A percentile compares a stretch with the other conserved stretches of the same genome.
Evolutionary conservation across 805 yeast species (phyloP).

Genomic region (Wickerhamomyces subpelliculosus): DNA sequence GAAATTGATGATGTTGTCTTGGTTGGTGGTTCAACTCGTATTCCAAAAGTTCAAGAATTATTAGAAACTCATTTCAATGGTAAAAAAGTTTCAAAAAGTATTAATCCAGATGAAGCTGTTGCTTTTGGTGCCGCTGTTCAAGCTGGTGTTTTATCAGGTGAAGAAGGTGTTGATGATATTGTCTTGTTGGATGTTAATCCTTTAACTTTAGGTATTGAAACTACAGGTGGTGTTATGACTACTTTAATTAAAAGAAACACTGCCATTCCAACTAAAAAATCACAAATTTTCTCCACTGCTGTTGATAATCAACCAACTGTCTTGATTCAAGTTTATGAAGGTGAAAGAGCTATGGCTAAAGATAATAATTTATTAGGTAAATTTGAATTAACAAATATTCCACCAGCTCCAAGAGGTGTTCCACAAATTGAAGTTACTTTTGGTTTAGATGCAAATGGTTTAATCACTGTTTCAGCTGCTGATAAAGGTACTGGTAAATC

Average conservation of each 20-base stretch:
- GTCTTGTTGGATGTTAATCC: conserved; percentile 87
- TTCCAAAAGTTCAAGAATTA: conserved; percentile 95
- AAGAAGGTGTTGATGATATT: conserved; percentile 79
- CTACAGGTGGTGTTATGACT: conserved; percentile 94
- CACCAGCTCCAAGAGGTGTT: conserved; percentile 20
- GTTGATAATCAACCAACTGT: conserved; percentile 92
- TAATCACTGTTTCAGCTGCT: conserved; percentile 69
- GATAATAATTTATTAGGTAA: conserved; percentile 83
- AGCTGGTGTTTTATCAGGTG: conserved; percentile 93
- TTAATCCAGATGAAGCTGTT: conserved; percentile 99
- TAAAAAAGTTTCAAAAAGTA: conserved; percentile 94
- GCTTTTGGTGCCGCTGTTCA: conserved; percentile 99
- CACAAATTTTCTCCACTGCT: conserved; percentile 87
- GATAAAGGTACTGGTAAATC: conserved; percentile 90
- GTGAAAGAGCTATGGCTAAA: conserved; percentile 87
- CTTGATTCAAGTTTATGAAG: conserved; percentile 83
- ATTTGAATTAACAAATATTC: conserved; percentile 73
- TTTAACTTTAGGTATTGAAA: conserved; percentile 86
- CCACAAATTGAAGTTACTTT: conserved; percentile 38
- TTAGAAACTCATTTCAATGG: conserved; percentile 87
- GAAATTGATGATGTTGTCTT: conserved; percentile 92
- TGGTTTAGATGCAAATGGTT: conserved; percentile 76
- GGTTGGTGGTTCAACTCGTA: conserved; percentile 99
- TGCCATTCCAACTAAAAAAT: conserved; percentile 86
- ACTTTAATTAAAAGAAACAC: conserved; percentile 86